Evolutionary conservation across 495 filamentous ascomycete species (phyloP).

Genomic region (Penicillium ucsense): DNA sequence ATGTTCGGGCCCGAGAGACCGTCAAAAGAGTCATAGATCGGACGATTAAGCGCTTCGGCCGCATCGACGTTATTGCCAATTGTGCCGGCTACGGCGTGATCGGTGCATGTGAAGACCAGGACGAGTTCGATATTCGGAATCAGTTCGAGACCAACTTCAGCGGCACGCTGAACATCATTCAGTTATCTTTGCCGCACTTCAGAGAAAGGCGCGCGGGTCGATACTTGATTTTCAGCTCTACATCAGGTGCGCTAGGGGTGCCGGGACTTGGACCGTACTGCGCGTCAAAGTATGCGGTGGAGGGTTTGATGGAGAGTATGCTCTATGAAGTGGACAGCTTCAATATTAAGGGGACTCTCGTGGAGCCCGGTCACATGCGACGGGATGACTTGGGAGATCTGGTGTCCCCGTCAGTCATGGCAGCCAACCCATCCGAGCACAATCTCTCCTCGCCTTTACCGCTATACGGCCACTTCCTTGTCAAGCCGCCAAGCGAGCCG

Average conservation of each 20-base stretch:
- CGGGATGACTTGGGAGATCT: slow-evolving; percentile 51
- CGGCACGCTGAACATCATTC: slow-evolving; percentile 87
- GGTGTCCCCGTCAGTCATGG: slow-evolving; percentile 19
- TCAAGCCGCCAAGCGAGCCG: slow-evolving; percentile 74
- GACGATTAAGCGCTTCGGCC: slow-evolving; percentile 64
- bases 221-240: slow-evolving; percentile 91
- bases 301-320: slow-evolving; percentile 91
- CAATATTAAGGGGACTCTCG: slow-evolving; percentile 83
- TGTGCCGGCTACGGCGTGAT: slow-evolving; percentile 91
- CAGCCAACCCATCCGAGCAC: slow-evolving; percentile 18
- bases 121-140: slow-evolving; percentile 86
- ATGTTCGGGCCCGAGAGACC: slow-evolving; percentile 74
- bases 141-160: slow-evolving; percentile 98
- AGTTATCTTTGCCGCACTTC: slow-evolving; percentile 83
- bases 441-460: slow-evolving; percentile 47
- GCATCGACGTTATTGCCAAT: slow-evolving; percentile 83
- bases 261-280: slow-evolving; percentile 90
- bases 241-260: slow-evolving; percentile 78
- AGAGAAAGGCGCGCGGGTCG: slow-evolving; percentile 61
- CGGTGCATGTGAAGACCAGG: slow-evolving; percentile 92
- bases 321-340: slow-evolving; percentile 88
- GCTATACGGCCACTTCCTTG: slow-evolving; percentile 82
- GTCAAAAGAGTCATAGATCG: slow-evolving; percentile 60
- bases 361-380: slow-evolving; percentile 81
- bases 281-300: slow-evolving; percentile 92